Conservation (phyloP, 306 rosid species). For the Prinsepia uniflora region DNA sequence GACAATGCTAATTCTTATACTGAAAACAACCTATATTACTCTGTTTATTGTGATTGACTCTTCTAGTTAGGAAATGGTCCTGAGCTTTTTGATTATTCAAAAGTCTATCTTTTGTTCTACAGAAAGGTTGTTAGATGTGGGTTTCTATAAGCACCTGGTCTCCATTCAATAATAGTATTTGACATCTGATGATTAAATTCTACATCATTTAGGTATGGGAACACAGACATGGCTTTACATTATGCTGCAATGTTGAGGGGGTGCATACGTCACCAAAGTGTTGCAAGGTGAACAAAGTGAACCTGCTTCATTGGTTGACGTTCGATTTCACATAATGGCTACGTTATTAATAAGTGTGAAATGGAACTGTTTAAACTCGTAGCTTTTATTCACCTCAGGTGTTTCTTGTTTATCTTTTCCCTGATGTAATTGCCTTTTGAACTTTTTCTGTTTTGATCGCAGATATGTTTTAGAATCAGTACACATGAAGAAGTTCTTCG, state of each 20-base stretch:
- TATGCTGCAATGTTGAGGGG: slow-evolving; percentile 97
- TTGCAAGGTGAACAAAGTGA: slow-evolving; percentile 70
- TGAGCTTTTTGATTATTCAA: neutral
- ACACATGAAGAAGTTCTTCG: slow-evolving; percentile 86
- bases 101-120: neutral
- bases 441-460: slow-evolving; percentile 31
- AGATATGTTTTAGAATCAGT: slow-evolving; percentile 93
- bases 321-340: neutral
- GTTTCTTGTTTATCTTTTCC: neutral
- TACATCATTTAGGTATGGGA: slow-evolving; percentile 57
- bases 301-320: slow-evolving; percentile 3
- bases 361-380: neutral
- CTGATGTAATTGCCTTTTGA: neutral
- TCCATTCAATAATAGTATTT: neutral
- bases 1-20: too few relatives aligned
- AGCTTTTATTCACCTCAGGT: neutral
- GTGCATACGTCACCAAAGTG: slow-evolving; percentile 97
- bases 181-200: slow-evolving; percentile 7
- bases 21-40: neutral
- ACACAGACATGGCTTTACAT: slow-evolving; percentile 93
- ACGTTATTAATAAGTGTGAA: neutral
- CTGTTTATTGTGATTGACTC: neutral
- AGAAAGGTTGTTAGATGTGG: neutral
- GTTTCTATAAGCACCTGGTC: neutral
- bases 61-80: neutral